A percentile compares a stretch with the other conserved stretches of the same genome.
phyloP scores from a whole-genome alignment of 176 grass and related monocot species.

The Rhynchospora tenuis region DNA sequence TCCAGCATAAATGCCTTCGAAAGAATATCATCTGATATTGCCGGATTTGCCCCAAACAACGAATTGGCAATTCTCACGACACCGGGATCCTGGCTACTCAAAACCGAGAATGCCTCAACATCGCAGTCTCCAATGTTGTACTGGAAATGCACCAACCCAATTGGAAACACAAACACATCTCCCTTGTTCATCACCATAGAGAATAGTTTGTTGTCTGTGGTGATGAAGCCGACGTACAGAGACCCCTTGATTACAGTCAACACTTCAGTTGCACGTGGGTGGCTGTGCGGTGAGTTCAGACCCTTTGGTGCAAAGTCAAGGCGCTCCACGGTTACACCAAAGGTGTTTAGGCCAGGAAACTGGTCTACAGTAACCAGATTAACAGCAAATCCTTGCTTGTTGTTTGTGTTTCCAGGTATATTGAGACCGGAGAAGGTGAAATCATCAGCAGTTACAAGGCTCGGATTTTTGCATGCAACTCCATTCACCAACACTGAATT shows the following conservation, averaged over 20 bases:
- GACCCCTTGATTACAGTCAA: conserved; percentile 32
- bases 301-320: conserved; percentile 31
- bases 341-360: conserved; percentile 32
- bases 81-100: conserved; percentile 39
- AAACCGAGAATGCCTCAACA: conserved; percentile 17
- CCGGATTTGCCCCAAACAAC: conserved; percentile 21
- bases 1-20: conserved; percentile 39
- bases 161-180: conserved; percentile 34
- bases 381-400: conserved; percentile 24
- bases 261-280: conserved; percentile 31
- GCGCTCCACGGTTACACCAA: conserved; percentile 18
- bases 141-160: conserved; percentile 32
- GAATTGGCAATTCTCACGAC: conserved; percentile 25
- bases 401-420: conserved; percentile 24
- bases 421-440: conserved; percentile 23
- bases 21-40: conserved; percentile 33
- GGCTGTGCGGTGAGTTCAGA: conserved; percentile 39
- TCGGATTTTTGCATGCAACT: conserved; percentile 23
- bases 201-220: conserved; percentile 26
- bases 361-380: conserved; percentile 23
- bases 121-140: conserved; percentile 21
- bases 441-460: conserved; percentile 12
- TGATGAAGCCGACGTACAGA: conserved; percentile 34
- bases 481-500: conserved; percentile 14
- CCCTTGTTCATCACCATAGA: conserved; percentile 19